These are phyloP conservation scores for Liquidambar formosana DNA, from an alignment of 164 flowering plant genomes.

Conservation along the genomic window DNA sequence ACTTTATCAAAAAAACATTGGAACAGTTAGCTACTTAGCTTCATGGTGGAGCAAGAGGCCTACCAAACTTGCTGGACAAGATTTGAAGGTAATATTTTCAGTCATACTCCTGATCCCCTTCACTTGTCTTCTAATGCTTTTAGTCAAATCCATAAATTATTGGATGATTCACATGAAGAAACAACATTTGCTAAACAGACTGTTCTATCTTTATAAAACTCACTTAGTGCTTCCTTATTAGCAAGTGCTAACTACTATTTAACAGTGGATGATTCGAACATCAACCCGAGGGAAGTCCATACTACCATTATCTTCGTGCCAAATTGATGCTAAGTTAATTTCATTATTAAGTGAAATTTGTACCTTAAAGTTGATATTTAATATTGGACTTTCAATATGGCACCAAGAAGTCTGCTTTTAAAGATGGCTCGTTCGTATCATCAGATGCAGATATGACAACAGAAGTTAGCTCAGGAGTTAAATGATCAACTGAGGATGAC, in stretches of 20 bases:
- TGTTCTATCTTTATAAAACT: neutral
- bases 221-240: neutral
- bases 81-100: conserved; percentile 58
- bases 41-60: conserved; percentile 96
- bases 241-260: neutral
- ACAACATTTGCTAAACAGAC: neutral
- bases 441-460: neutral
- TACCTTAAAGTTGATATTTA: no score
- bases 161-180: no score
- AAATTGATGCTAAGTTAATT: neutral
- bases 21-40: conserved; percentile 72
- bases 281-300: neutral
- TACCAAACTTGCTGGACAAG: conserved; percentile 85
- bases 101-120: no score
- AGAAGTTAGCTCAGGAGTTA: neutral
- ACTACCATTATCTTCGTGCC: neutral
- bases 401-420: no score
- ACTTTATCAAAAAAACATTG: no score
- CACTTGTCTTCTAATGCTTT: neutral
- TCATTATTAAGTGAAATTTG: neutral
- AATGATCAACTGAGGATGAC: no score
- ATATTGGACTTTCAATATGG: no score
- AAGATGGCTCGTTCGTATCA: neutral
- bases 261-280: neutral
- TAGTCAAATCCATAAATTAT: no score